phyloP scores from a whole-genome alignment of 2,329 filamentous ascomycete genomes.

The Microsporum canis region DNA sequence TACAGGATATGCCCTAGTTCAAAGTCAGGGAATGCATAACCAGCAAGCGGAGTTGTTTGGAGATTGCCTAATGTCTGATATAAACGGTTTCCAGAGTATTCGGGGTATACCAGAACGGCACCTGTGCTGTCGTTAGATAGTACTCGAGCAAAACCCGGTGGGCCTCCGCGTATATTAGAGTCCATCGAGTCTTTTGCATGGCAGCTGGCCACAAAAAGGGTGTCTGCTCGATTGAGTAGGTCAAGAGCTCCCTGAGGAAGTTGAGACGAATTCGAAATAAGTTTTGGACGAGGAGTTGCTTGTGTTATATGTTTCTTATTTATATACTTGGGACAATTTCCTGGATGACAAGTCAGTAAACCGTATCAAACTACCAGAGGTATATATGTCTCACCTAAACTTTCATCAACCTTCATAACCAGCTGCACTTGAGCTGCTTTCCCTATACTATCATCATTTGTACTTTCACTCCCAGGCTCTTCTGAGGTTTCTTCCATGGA shows the following conservation, averaged over 20 bases:
- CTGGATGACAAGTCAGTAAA: constrained; percentile 24
- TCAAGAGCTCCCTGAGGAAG: constrained; percentile 46
- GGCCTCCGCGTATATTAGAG: constrained; percentile 68
- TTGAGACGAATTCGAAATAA: constrained; percentile 38
- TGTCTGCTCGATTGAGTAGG: constrained; percentile 54
- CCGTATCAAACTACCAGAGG: background rate
- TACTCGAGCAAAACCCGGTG: constrained; percentile 61
- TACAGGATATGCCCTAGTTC: constrained; percentile 62
- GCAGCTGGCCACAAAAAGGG: constrained; percentile 66
- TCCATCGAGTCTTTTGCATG: constrained; percentile 59
- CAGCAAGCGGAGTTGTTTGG: constrained; percentile 52
- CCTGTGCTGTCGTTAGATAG: constrained; percentile 41
- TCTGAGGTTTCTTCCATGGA: constrained; percentile 32
- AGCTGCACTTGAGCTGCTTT: constrained; percentile 40
- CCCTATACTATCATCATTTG: constrained; percentile 15
- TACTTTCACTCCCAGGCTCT: constrained; percentile 17
- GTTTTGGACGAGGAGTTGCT: constrained; percentile 42
- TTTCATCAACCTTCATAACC: constrained; percentile 58
- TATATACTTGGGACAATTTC: constrained; percentile 80
- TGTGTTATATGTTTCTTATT: constrained; percentile 58
- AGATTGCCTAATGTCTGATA: constrained; percentile 80
- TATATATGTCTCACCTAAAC: constrained; percentile 39
- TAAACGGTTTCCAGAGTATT: constrained; percentile 72
- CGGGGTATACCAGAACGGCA: constrained; percentile 58
- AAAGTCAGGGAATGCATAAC: constrained; percentile 64